Evolutionary conservation across 345 rosid species (phyloP).

Genomic region (Brassica incana): DNA sequence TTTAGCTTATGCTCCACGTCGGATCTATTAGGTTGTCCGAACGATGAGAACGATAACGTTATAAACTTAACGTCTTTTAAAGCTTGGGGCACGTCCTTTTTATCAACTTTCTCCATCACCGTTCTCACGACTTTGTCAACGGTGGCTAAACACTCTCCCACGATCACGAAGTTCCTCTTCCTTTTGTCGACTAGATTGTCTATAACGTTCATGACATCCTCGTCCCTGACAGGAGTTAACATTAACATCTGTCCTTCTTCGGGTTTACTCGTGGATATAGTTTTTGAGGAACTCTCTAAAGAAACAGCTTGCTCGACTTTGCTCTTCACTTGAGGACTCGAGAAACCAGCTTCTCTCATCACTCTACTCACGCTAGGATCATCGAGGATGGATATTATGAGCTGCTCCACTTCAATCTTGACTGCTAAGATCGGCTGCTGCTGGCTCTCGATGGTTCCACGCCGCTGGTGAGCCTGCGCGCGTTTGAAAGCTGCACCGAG

Average conservation of each 20-base stretch:
- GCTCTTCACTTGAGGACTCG: conserved; percentile 83
- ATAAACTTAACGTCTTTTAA: conserved; percentile 60
- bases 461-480: conserved; percentile 96
- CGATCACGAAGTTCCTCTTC: conserved; percentile 57
- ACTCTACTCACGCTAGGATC: conserved; percentile 98
- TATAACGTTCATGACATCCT: conserved; percentile 67
- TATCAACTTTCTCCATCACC: conserved; percentile 62
- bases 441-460: conserved; percentile 87
- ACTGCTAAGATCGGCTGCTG: conserved; percentile 87
- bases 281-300: conserved; percentile 54
- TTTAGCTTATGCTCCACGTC: conserved; percentile 61
- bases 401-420: conserved; percentile 91
- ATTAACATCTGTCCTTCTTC: conserved; percentile 40
- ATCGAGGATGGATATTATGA: conserved; percentile 81
- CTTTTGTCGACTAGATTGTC: conserved; percentile 50
- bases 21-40: conserved; percentile 51
- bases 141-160: conserved; percentile 68
- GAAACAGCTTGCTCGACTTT: conserved; percentile 76
- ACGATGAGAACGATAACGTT: conserved; percentile 51
- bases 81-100: conserved; percentile 57
- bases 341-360: conserved; percentile 98
- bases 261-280: conserved; percentile 48
- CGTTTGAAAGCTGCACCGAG: conserved; percentile 96
- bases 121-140: conserved; percentile 56
- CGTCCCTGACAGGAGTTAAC: conserved; percentile 39